These are phyloP conservation scores for Colletotrichum musae DNA, from an alignment of 2,329 filamentous ascomycete species.

Conservation along the genomic window DNA sequence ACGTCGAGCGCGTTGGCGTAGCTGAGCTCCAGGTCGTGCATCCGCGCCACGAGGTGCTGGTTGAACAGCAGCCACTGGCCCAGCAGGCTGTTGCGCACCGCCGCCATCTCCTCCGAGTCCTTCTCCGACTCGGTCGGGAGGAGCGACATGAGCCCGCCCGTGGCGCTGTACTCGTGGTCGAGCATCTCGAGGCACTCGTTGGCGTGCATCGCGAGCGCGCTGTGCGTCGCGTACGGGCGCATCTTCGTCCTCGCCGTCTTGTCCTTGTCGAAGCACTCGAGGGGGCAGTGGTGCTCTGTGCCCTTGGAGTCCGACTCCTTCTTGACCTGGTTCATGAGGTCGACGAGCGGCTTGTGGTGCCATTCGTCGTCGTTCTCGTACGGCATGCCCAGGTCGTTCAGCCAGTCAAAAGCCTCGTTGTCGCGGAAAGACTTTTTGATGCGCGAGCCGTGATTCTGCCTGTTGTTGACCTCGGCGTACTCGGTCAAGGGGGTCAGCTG, in stretches of 20 bases:
- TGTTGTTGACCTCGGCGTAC: slow-evolving; percentile 47
- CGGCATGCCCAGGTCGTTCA: slow-evolving; percentile 63
- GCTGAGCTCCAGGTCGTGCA: slow-evolving; percentile 70
- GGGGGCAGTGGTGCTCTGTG: slow-evolving; percentile 62
- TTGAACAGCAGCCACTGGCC: slow-evolving; percentile 71
- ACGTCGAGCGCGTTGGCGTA: slow-evolving; percentile 67
- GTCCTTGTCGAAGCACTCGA: slow-evolving; percentile 49
- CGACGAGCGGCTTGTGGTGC: slow-evolving; percentile 63
- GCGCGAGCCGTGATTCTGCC: slow-evolving; percentile 19
- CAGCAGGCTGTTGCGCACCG: slow-evolving; percentile 66
- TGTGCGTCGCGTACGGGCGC: slow-evolving; percentile 61
- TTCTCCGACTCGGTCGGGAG: slow-evolving; percentile 60
- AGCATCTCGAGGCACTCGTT: slow-evolving; percentile 72
- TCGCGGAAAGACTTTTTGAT: slow-evolving; percentile 50
- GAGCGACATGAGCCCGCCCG: slow-evolving; percentile 69
- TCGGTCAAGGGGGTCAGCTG: slow-evolving; percentile 58
- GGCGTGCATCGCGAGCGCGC: slow-evolving; percentile 68
- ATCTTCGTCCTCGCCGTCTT: slow-evolving; percentile 44
- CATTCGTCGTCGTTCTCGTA: slow-evolving; percentile 64
- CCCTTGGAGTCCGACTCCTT: slow-evolving; percentile 57
- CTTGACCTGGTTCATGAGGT: slow-evolving; percentile 62
- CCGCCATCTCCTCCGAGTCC: slow-evolving; percentile 53
- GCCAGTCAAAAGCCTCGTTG: slow-evolving; percentile 70
- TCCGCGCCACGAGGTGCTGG: slow-evolving; percentile 66
- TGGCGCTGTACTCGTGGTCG: slow-evolving; percentile 70